These are phyloP conservation scores for Eucalyptus curtisii DNA, from an alignment of 345 rosid genomes.

Conservation along the genomic window DNA sequence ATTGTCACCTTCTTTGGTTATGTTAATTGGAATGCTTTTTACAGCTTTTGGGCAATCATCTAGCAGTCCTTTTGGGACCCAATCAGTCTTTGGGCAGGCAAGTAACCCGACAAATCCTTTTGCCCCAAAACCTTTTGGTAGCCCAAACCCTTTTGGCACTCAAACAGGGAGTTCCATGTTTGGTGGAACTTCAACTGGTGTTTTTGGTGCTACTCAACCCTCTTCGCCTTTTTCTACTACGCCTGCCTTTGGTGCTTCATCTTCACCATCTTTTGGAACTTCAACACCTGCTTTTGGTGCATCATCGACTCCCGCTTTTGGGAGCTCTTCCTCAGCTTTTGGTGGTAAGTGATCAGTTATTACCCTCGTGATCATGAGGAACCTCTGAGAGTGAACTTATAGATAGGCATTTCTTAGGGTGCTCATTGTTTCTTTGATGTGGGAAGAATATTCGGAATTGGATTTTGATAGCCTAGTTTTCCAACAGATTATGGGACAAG, in stretches of 20 bases:
- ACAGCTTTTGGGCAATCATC: constrained; percentile 84
- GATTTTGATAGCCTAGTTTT: background rate
- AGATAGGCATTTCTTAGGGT: background rate
- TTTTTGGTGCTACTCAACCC: constrained; percentile 60
- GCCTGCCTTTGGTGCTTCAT: constrained; percentile 62
- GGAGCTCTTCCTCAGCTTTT: constrained; percentile 52
- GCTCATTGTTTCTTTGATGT: background rate
- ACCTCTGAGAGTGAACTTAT: background rate
- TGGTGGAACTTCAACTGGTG: constrained; percentile 86
- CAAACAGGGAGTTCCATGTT: constrained; percentile 70
- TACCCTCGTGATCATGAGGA: background rate
- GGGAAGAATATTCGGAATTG: background rate
- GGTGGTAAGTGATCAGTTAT: constrained; percentile 37
- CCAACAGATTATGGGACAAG: background rate
- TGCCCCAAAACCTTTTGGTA: constrained; percentile 62
- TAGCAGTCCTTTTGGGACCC: constrained; percentile 60
- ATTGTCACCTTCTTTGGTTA: background rate
- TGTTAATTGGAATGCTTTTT: background rate
- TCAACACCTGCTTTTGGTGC: constrained; percentile 54
- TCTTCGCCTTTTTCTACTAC: constrained; percentile 62
- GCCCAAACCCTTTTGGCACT: constrained; percentile 59
- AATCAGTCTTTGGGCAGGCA: constrained; percentile 61
- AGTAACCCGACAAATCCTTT: constrained; percentile 53
- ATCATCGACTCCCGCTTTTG: constrained; percentile 63
- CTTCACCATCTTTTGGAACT: constrained; percentile 65